A percentile compares a stretch with the other conserved stretches of the same genome.
Conservation (phyloP, 495 filamentous ascomycete species). For the Daldinia childiae region DNA sequence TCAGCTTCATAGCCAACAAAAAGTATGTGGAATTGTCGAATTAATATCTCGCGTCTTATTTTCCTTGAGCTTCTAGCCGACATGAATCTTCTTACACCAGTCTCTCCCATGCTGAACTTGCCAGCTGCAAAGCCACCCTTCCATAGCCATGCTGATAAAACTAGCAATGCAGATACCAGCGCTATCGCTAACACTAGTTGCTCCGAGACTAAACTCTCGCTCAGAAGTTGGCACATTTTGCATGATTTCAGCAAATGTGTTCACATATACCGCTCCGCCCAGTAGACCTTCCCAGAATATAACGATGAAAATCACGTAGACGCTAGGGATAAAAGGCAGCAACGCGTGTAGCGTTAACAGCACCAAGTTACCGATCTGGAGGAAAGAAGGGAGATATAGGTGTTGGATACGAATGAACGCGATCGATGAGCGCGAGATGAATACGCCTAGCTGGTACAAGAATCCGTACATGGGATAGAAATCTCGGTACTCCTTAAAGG, state of each 20-base stretch:
- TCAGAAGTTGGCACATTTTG: conserved; percentile 78
- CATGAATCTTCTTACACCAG: conserved; percentile 69
- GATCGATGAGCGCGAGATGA: conserved; percentile 88
- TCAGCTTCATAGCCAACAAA: neutral
- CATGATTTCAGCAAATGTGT: conserved; percentile 89
- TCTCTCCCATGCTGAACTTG: conserved; percentile 80
- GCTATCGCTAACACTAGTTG: conserved; percentile 91
- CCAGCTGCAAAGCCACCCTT: conserved; percentile 81
- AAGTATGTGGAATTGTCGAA: neutral
- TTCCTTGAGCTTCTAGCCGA: conserved; percentile 31
- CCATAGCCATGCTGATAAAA: conserved; percentile 84
- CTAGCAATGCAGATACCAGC: conserved; percentile 90
- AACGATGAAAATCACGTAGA: conserved; percentile 82
- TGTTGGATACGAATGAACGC: conserved; percentile 84
- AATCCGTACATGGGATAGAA: conserved; percentile 92
- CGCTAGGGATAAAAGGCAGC: conserved; percentile 78
- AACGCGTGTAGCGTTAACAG: conserved; percentile 79
- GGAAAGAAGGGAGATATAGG: conserved; percentile 83
- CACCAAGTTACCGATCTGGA: conserved; percentile 82
- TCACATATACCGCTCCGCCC: conserved; percentile 92
- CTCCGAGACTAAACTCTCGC: conserved; percentile 88
- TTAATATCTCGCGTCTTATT: neutral
- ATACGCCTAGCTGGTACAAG: conserved; percentile 93
- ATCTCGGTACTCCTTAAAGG: conserved; percentile 82
- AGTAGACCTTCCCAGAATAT: conserved; percentile 97